These are phyloP conservation scores for Solanum rostratum DNA, from an alignment of 257 asterid species.

Conservation along the genomic window DNA sequence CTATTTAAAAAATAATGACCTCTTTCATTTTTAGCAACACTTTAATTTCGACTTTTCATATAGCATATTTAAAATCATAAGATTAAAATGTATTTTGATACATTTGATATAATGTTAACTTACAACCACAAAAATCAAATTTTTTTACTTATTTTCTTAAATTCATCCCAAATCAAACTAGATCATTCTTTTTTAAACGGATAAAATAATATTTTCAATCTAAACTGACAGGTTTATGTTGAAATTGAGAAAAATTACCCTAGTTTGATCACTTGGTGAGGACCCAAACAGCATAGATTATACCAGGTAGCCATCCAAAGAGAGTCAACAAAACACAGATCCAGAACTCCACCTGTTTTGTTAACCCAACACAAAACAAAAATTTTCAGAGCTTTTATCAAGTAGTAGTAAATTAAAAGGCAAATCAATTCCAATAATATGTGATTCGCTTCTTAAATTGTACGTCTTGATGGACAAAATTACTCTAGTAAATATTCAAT, in stretches of 20 bases:
- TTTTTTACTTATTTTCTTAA: too few relatives aligned
- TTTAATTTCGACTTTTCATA: too few relatives aligned
- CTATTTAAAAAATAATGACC: too few relatives aligned
- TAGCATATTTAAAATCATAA: too few relatives aligned
- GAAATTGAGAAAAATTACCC: background rate
- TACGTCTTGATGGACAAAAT: background rate
- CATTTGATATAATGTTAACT: too few relatives aligned
- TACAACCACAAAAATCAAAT: too few relatives aligned
- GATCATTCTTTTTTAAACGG: too few relatives aligned
- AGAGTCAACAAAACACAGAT: constrained; percentile 12
- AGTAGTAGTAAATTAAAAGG: background rate
- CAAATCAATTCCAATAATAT: background rate
- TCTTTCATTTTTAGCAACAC: too few relatives aligned
- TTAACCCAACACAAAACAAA: background rate
- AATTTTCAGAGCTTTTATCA: background rate
- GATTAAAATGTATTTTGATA: too few relatives aligned
- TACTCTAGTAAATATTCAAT: background rate
- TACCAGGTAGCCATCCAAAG: constrained; percentile 19
- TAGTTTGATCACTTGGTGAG: constrained; percentile 3
- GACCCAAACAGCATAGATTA: constrained; percentile 14
- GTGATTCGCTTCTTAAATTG: background rate
- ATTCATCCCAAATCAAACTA: too few relatives aligned
- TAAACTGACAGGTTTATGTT: background rate
- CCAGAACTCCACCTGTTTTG: constrained; percentile 17
- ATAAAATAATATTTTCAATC: background rate